Conservation (phyloP, 345 rosid genomes). For the Anacardium occidentale region DNA sequence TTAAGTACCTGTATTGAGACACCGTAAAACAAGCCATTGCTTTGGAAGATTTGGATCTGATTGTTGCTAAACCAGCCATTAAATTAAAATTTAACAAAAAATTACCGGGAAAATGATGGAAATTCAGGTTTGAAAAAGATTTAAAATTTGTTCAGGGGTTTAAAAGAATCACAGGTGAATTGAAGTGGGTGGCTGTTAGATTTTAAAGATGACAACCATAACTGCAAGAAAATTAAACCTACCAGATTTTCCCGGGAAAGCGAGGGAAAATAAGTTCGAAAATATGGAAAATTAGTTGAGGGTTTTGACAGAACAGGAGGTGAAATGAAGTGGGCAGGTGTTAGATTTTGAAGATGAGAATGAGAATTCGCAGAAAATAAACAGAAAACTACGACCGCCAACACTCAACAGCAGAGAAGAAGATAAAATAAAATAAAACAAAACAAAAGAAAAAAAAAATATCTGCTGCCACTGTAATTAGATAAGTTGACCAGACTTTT, state of each 20-base stretch:
- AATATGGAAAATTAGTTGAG: background rate
- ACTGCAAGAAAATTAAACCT: background rate
- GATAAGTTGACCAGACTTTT: background rate
- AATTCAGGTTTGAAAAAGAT: slow-evolving; percentile 2
- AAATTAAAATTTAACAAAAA: slow-evolving; percentile 6
- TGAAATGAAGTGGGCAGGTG: slow-evolving; percentile 17
- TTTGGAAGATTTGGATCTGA: slow-evolving; percentile 61
- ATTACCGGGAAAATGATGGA: slow-evolving; percentile 12
- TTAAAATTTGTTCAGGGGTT: slow-evolving; percentile 1
- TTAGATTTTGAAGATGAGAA: slow-evolving; percentile 9
- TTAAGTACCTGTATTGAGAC: slow-evolving; percentile 62
- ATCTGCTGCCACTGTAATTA: background rate
- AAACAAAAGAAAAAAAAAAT: too few relatives aligned
- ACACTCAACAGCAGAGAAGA: background rate
- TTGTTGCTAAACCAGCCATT: slow-evolving; percentile 74
- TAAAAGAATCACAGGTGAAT: slow-evolving; percentile 7
- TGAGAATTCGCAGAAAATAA: background rate
- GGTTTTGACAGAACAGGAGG: slow-evolving; percentile 2
- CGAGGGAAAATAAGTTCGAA: background rate
- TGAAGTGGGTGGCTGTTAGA: slow-evolving; percentile 15
- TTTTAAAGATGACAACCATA: background rate
- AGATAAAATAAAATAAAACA: background rate
- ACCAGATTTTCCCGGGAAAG: slow-evolving; percentile 7
- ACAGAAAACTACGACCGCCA: background rate
- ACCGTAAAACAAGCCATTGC: slow-evolving; percentile 58